Evolutionary conservation across 768 basidiomycete genomes (phyloP).

Genomic region (Suillus discolor): DNA sequence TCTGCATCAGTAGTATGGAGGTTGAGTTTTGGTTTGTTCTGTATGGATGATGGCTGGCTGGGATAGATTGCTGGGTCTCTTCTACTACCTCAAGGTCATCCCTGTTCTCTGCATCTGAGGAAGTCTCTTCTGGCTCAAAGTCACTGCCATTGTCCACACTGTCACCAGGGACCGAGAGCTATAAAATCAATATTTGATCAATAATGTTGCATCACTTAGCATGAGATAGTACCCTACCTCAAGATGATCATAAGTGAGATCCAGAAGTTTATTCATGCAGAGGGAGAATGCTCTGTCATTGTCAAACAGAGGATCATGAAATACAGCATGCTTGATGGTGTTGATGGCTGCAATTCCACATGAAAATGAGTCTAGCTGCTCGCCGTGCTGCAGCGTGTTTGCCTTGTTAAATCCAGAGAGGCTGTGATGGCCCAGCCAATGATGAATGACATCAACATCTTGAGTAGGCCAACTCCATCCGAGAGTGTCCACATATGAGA

Average conservation of each 20-base stretch:
- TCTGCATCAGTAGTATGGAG: background rate
- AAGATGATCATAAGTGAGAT: constrained; percentile 1
- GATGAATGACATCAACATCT: background rate
- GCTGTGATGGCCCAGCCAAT: background rate
- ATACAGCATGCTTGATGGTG: background rate
- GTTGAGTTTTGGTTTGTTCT: background rate
- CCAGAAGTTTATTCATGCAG: background rate
- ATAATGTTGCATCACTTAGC: background rate
- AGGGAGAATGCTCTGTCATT: background rate
- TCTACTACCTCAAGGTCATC: no score
- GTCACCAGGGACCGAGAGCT: background rate
- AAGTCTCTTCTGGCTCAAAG: background rate
- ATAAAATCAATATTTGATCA: no score
- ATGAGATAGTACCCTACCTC: background rate
- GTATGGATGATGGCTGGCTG: background rate
- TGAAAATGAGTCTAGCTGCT: background rate
- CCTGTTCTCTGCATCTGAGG: background rate
- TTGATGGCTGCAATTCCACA: background rate
- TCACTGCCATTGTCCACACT: background rate
- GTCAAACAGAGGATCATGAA: background rate
- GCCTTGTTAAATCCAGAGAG: background rate
- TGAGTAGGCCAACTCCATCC: constrained; percentile 35
- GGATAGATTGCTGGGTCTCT: constrained; percentile 1
- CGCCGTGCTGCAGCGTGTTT: background rate
- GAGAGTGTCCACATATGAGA: background rate